These are phyloP conservation scores for Gracilariopsis chorda DNA, from an alignment of 23 red algal species.

Conservation along the genomic window DNA sequence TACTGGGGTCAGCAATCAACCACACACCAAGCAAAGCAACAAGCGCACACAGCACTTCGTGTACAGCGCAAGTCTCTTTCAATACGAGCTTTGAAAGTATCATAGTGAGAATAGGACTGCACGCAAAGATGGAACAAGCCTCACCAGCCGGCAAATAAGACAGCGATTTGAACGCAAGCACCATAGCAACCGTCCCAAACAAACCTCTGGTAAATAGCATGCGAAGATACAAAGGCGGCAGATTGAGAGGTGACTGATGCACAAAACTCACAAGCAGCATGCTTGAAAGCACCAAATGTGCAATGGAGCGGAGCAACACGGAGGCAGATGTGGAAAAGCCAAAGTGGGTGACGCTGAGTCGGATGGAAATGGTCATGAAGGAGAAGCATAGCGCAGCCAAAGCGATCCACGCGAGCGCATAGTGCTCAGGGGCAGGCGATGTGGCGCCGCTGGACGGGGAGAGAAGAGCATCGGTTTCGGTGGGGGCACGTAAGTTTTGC, in stretches of 20 bases:
- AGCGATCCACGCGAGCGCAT: not conserved
- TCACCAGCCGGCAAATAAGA: constrained; percentile 27
- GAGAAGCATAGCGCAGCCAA: not conserved
- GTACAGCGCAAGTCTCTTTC: not conserved
- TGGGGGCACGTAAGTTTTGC: no score
- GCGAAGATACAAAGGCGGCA: not conserved
- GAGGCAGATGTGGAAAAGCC: not conserved
- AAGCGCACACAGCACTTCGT: not conserved
- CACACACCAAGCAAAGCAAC: not conserved
- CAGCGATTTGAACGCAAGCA: not conserved
- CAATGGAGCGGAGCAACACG: not conserved
- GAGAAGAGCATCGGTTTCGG: no score
- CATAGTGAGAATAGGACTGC: constrained; percentile 28
- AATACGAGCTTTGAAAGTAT: constrained; percentile 7
- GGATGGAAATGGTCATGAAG: not conserved
- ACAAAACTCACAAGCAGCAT: not conserved
- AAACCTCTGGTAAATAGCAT: constrained; percentile 10
- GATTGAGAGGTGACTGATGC: not conserved
- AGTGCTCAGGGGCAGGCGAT: no score
- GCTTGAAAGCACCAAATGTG: not conserved
- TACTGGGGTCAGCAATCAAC: constrained; percentile 10
- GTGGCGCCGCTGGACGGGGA: no score
- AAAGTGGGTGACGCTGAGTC: not conserved
- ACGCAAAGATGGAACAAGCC: constrained; percentile 9
- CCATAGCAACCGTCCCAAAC: constrained; percentile 30